A percentile compares a stretch with the other conserved stretches of the same genome.
phyloP scores from a whole-genome alignment of 768 basidiomycete genomes.

The Russula griseocarnosa region DNA sequence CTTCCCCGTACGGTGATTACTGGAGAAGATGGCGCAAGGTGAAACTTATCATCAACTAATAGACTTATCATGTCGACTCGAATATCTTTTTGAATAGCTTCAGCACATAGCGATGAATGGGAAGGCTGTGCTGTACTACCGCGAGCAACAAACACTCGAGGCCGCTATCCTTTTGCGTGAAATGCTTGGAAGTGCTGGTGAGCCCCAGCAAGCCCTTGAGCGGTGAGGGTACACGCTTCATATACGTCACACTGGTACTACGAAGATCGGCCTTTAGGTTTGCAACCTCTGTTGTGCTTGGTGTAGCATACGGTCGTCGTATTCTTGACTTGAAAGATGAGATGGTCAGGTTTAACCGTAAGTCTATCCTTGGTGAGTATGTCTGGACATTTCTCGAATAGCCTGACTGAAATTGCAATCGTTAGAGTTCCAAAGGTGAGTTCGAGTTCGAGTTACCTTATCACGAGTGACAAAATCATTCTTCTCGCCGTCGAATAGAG shows the following conservation, averaged over 20 bases:
- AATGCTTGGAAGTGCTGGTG: conserved; percentile 2
- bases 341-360: conserved; percentile 9
- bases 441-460: too few species aligned
- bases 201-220: conserved; percentile 1
- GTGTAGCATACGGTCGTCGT: conserved; percentile 16
- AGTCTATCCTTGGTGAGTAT: background rate
- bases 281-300: conserved; percentile 13
- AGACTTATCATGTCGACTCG: background rate
- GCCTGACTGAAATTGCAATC: background rate
- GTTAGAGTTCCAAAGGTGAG: conserved; percentile 9
- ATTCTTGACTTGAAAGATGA: conserved; percentile 12
- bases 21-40: conserved; percentile 24
- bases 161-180: conserved; percentile 16
- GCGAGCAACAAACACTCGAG: conserved; percentile 22
- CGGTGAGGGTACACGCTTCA: conserved; percentile 4
- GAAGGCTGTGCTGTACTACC: conserved; percentile 7
- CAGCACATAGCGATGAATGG: conserved; percentile 19
- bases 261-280: conserved; percentile 9
- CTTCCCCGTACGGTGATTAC: conserved; percentile 6
- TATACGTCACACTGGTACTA: too few species aligned
- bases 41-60: background rate
- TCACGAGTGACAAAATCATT: background rate
- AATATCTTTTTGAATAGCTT: conserved; percentile 8
- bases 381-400: too few species aligned
- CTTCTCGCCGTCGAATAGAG: background rate